These are phyloP conservation scores for Oryza glumipatula DNA, from an alignment of 176 grass and related monocot genomes.

Conservation along the genomic window DNA sequence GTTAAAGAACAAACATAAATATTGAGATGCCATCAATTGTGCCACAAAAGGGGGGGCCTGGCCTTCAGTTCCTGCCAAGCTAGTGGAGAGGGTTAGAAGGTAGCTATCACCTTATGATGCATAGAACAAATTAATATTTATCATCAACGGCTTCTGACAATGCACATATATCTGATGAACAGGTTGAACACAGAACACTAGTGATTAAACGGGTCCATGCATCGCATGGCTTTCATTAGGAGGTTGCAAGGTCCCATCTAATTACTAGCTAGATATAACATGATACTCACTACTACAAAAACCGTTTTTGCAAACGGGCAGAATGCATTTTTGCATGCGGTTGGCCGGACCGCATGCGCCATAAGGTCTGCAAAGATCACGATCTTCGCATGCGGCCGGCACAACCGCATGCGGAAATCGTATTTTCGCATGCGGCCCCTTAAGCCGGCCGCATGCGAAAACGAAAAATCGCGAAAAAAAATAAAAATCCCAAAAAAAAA, in stretches of 20 bases:
- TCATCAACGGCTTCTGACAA: neutral
- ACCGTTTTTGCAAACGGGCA: no score
- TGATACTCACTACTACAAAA: no score
- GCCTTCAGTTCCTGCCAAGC: neutral
- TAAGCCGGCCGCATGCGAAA: no score
- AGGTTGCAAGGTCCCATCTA: neutral
- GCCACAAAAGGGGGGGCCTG: neutral
- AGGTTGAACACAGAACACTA: neutral
- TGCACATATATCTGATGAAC: neutral
- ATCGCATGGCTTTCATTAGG: neutral
- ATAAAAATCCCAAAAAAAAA: no score
- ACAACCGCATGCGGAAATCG: no score
- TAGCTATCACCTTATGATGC: slow-evolving; percentile 1
- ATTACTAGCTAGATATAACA: neutral
- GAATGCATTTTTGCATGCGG: no score
- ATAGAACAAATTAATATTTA: neutral
- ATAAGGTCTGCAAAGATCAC: no score
- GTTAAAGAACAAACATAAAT: neutral
- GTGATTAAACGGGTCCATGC: neutral
- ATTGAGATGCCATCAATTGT: neutral
- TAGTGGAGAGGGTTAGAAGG: slow-evolving; percentile 24
- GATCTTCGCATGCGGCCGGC: no score
- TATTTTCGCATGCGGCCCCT: no score
- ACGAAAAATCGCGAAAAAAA: no score
- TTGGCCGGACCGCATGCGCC: no score